Percentiles rank a stretch among this genome's conserved stretches.
Conservation (phyloP, 164 flowering plant species). For the Liquidambar formosana region DNA sequence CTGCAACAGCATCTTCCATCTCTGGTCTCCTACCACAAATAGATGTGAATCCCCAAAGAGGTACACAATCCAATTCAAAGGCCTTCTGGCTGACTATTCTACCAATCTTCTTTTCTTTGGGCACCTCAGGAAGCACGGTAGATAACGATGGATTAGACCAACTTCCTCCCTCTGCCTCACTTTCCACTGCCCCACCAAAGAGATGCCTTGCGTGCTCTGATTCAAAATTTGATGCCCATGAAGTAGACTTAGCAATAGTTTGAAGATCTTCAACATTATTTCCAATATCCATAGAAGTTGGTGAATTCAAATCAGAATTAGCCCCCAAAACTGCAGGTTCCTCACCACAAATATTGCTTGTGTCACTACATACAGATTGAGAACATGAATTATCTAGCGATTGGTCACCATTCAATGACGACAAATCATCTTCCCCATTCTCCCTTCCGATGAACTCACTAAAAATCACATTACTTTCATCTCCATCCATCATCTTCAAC, state of each 20-base stretch:
- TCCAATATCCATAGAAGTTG: constrained; percentile 24
- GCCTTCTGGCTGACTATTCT: constrained; percentile 24
- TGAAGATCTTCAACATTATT: constrained; percentile 24
- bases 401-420: constrained; percentile 53
- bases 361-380: constrained; percentile 22
- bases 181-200: constrained; percentile 17
- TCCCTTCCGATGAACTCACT: constrained; percentile 14
- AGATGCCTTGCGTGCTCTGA: constrained; percentile 27
- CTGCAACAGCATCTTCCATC: constrained; percentile 52
- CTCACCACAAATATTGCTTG: constrained; percentile 16
- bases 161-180: constrained; percentile 16
- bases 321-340: constrained; percentile 22
- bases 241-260: constrained; percentile 30
- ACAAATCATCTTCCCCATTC: constrained; percentile 28
- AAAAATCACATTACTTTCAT: constrained; percentile 4
- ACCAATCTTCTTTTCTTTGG: constrained; percentile 19
- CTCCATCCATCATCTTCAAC: constrained; percentile 12
- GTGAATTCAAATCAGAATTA: constrained; percentile 21
- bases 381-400: constrained; percentile 60
- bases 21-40: constrained; percentile 42
- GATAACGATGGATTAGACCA: constrained; percentile 20
- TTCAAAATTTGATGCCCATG: constrained; percentile 26
- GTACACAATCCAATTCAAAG: constrained; percentile 38
- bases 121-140: constrained; percentile 27
- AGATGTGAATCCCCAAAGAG: constrained; percentile 50